Evolutionary conservation across 2,329 filamentous ascomycete genomes (phyloP).

Genomic region (Trichoderma afroharzianum): DNA sequence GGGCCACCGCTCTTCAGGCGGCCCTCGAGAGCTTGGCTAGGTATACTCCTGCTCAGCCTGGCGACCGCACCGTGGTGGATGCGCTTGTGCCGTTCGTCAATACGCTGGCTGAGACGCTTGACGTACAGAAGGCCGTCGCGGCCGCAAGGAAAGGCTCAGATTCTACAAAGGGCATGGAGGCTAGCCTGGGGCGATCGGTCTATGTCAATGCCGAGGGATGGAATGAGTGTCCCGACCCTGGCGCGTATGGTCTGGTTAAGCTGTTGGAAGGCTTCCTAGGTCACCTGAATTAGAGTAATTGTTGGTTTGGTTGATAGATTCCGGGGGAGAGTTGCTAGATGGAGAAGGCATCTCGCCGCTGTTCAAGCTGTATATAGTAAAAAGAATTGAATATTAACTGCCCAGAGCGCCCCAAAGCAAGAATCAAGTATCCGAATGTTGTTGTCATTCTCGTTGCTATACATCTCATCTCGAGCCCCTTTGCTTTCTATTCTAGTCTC

Average conservation of each 20-base stretch:
- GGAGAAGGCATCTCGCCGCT: background rate
- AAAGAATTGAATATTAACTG: background rate
- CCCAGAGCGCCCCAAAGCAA: background rate
- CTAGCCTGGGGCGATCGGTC: conserved; percentile 67
- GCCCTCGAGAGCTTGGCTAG: conserved; percentile 55
- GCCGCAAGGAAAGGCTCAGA: conserved; percentile 63
- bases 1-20: conserved; percentile 52
- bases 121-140: conserved; percentile 46
- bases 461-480: background rate
- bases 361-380: background rate
- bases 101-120: conserved; percentile 49
- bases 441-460: background rate
- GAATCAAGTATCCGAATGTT: background rate
- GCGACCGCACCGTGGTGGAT: conserved; percentile 71
- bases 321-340: background rate
- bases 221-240: conserved; percentile 69
- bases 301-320: background rate
- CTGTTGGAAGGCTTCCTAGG: conserved; percentile 59
- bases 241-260: conserved; percentile 56
- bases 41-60: conserved; percentile 68
- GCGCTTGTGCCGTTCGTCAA: conserved; percentile 67
- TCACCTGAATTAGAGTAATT: background rate
- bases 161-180: conserved; percentile 69
- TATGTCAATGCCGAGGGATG: conserved; percentile 68
- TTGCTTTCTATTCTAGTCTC: background rate